These are phyloP conservation scores for Glycine soja DNA, from an alignment of 306 rosid genomes.

Conservation along the genomic window DNA sequence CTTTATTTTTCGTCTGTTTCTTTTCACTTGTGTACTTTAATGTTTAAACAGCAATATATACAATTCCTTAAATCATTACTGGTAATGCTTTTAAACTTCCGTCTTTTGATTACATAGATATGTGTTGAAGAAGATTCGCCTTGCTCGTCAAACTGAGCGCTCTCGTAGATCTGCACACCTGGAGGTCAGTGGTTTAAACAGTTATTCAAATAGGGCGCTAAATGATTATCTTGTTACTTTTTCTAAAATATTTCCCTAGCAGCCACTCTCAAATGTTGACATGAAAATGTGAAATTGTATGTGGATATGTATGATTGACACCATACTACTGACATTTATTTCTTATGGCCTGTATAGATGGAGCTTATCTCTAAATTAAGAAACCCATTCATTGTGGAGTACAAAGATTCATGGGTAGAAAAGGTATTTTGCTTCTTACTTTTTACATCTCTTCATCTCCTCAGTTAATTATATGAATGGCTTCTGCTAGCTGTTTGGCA, in stretches of 20 bases:
- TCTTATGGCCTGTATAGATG: conserved; percentile 67
- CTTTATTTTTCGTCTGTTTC: conserved; percentile 9
- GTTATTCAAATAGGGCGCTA: conserved; percentile 34
- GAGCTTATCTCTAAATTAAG: conserved; percentile 88
- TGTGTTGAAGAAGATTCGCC: conserved; percentile 95
- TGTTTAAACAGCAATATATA: neutral
- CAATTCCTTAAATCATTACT: conserved; percentile 30
- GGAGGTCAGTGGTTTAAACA: conserved; percentile 69
- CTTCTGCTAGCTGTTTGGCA: conserved; percentile 24
- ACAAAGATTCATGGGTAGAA: conserved; percentile 99
- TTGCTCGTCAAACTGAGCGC: conserved; percentile 99
- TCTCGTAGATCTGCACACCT: conserved; percentile 97
- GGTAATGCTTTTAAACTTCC: conserved; percentile 17
- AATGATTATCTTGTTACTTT: conserved; percentile 16
- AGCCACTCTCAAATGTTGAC: conserved; percentile 23
- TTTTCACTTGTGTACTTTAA: conserved; percentile 34
- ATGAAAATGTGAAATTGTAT: conserved; percentile 29
- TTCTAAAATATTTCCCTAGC: neutral
- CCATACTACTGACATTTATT: conserved; percentile 18
- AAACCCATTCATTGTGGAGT: conserved; percentile 97
- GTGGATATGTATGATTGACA: conserved; percentile 5
- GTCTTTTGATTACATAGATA: conserved; percentile 61
- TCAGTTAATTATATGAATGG: conserved; percentile 29
- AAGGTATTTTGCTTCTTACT: conserved; percentile 63
- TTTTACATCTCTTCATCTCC: conserved; percentile 28